Conservation (phyloP, 352 stramenopile species). For the Pythium graminicola region DNA sequence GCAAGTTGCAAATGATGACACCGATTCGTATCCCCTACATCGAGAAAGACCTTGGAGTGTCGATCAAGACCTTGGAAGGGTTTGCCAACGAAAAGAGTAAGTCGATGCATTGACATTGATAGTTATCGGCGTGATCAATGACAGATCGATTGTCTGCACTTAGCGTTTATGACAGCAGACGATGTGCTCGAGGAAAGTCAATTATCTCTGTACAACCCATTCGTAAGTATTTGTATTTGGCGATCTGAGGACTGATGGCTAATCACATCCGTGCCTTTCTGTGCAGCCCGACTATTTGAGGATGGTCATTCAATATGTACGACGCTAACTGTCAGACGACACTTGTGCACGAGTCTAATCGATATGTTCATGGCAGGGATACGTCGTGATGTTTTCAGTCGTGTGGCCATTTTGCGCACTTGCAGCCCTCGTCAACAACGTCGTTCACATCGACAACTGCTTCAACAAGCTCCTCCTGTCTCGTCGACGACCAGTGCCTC, state of each 20-base stretch:
- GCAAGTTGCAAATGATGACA: constrained; percentile 83
- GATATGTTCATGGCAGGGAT: constrained; percentile 37
- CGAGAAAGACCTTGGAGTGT: constrained; percentile 63
- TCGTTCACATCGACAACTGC: constrained; percentile 77
- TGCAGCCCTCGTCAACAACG: constrained; percentile 70
- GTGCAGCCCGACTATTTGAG: constrained; percentile 70
- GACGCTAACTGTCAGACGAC: neutral
- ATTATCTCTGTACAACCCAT: constrained; percentile 72
- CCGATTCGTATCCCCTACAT: constrained; percentile 85
- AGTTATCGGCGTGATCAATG: no score
- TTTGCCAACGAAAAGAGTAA: constrained; percentile 78
- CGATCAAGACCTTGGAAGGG: constrained; percentile 68
- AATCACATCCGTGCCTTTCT: neutral
- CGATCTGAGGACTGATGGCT: no score
- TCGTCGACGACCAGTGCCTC: constrained; percentile 58
- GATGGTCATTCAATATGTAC: constrained; percentile 86
- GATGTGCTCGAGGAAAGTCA: constrained; percentile 80
- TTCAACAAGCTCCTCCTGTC: constrained; percentile 79
- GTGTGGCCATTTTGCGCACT: constrained; percentile 83
- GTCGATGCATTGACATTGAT: neutral
- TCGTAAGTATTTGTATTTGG: constrained; percentile 36
- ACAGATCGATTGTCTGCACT: no score
- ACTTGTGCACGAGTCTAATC: neutral
- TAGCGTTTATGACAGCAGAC: constrained; percentile 81
- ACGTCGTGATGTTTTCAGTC: constrained; percentile 85